These are phyloP conservation scores for Megacollybia marginata DNA, from an alignment of 768 basidiomycete genomes.

Conservation along the genomic window DNA sequence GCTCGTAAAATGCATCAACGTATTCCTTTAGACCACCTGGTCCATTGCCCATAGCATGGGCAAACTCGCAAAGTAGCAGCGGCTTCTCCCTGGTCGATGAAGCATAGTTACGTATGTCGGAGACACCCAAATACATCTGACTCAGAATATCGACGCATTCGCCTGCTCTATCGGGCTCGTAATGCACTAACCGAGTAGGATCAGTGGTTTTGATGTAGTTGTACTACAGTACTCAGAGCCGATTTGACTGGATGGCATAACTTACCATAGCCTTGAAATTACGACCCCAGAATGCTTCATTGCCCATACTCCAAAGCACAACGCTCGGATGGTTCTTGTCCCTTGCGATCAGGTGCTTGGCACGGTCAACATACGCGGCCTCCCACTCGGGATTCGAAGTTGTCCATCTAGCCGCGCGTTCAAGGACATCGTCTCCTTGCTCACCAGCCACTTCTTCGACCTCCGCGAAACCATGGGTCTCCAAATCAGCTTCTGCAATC, in stretches of 20 bases:
- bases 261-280: constrained; percentile 5
- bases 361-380: constrained; percentile 7
- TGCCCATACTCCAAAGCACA: constrained; percentile 4
- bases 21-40: constrained; percentile 7
- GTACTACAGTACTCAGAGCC: neutral
- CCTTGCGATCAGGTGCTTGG: constrained; percentile 3
- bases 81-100: constrained; percentile 2
- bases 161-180: constrained; percentile 3
- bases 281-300: constrained; percentile 6
- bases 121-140: constrained; percentile 6
- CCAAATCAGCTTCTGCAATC: constrained; percentile 7
- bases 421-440: constrained; percentile 1
- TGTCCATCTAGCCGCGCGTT: constrained; percentile 5
- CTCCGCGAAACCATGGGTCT: constrained; percentile 5
- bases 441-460: constrained; percentile 5
- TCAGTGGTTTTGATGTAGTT: constrained; percentile 5
- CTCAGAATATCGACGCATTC: constrained; percentile 2
- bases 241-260: neutral
- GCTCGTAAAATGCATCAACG: constrained; percentile 7
- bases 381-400: constrained; percentile 7
- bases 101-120: constrained; percentile 3
- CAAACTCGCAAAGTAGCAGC: constrained; percentile 5
- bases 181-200: constrained; percentile 5
- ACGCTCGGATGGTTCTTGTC: constrained; percentile 7
- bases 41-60: constrained; percentile 8